Conservation (phyloP, 2,329 filamentous ascomycete species). For the Diaporthe sp. region DNA sequence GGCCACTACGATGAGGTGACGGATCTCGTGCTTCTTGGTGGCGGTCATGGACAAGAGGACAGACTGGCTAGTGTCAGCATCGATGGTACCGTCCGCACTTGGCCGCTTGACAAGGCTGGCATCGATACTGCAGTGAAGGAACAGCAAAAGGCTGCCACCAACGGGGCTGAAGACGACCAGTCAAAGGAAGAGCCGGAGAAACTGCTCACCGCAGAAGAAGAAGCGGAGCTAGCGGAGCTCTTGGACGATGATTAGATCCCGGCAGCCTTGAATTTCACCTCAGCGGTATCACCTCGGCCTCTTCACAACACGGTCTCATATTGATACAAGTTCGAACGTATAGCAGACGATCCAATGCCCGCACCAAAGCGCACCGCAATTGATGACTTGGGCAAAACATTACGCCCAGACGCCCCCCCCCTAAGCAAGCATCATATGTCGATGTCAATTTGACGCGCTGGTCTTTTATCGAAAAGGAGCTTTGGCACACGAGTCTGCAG, state of each 20-base stretch:
- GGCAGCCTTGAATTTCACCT: background rate
- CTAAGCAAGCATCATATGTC: background rate
- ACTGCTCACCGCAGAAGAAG: slow-evolving; percentile 87
- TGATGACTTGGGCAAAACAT: background rate
- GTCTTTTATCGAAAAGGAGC: background rate
- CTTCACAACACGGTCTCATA: background rate
- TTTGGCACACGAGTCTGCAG: background rate
- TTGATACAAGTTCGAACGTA: background rate
- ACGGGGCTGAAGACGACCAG: slow-evolving; percentile 63
- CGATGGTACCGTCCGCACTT: slow-evolving; percentile 88
- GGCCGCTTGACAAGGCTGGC: slow-evolving; percentile 78
- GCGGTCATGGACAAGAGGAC: slow-evolving; percentile 55
- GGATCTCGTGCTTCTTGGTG: slow-evolving; percentile 75
- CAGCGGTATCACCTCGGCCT: background rate
- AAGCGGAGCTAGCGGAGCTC: slow-evolving; percentile 89
- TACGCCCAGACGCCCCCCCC: too few species aligned
- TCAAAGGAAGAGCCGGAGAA: slow-evolving; percentile 58
- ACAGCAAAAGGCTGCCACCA: slow-evolving; percentile 64
- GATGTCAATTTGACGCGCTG: background rate
- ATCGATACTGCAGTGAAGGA: slow-evolving; percentile 66
- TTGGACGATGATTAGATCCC: slow-evolving; percentile 78
- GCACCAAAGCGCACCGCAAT: background rate
- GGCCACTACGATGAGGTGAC: slow-evolving; percentile 97
- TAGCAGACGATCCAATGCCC: background rate
- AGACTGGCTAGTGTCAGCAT: slow-evolving; percentile 86